Evolutionary conservation across 441 rosid genomes (phyloP).

Genomic region (Metrosideros polymorpha): DNA sequence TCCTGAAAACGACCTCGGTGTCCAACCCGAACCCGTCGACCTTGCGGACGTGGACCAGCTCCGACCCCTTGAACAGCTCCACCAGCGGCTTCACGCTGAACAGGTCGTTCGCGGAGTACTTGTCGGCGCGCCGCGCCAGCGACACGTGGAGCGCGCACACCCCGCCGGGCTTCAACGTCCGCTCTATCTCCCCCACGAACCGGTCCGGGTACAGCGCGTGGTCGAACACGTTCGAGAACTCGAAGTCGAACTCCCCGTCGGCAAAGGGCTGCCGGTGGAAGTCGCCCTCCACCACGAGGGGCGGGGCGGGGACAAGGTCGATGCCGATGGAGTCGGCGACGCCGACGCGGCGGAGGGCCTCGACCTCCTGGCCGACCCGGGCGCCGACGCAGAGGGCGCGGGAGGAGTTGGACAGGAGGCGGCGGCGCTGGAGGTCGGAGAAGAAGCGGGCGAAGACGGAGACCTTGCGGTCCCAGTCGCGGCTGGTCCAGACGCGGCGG

Average conservation of each 20-base stretch:
- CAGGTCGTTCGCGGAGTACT: slow-evolving; percentile 83
- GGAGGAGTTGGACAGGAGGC: slow-evolving; percentile 39
- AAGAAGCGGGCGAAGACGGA: slow-evolving; percentile 56
- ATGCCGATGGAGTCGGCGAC: slow-evolving; percentile 57
- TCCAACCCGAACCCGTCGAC: slow-evolving; percentile 92
- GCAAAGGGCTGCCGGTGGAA: slow-evolving; percentile 71
- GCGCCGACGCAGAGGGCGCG: slow-evolving; percentile 62
- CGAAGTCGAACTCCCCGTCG: slow-evolving; percentile 59
- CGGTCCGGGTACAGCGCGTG: slow-evolving; percentile 69
- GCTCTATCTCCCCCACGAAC: slow-evolving; percentile 70
- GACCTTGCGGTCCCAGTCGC: slow-evolving; percentile 79
- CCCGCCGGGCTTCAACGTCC: no score
- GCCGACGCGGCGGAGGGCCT: slow-evolving; percentile 47
- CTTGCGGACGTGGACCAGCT: slow-evolving; percentile 45
- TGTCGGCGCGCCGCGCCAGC: slow-evolving; percentile 42
- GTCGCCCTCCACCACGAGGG: slow-evolving; percentile 59
- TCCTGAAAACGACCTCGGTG: slow-evolving; percentile 65
- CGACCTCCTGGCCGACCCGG: slow-evolving; percentile 78
- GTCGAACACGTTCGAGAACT: slow-evolving; percentile 86
- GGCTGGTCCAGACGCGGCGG: slow-evolving; percentile 53
- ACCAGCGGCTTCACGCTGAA: no score
- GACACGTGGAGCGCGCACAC: no score
- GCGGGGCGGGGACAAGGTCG: slow-evolving; percentile 68
- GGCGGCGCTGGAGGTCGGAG: slow-evolving; percentile 12
- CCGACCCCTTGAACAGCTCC: slow-evolving; percentile 46